Evolutionary conservation across 805 yeast species (phyloP), one percentile per base, ranked within the genome.

Genomic region (Hanseniaspora pseudoguilliermondii): DNA sequence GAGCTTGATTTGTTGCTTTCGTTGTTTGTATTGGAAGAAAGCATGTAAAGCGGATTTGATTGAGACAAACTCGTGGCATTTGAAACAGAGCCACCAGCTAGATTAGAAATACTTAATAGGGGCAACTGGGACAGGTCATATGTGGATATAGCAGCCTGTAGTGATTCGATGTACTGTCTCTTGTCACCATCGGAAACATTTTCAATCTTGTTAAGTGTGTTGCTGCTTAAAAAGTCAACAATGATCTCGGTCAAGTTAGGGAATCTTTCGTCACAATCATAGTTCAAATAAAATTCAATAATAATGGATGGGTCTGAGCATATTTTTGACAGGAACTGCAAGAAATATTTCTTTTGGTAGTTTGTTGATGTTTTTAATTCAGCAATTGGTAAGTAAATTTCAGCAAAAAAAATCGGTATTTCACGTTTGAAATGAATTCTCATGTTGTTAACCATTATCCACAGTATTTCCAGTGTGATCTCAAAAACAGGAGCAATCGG

Each of bases 401-500:
- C 97, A 47, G 83, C 84, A 72, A 90, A 79, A 64, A 95, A 86
- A 0, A 95, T 96, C 0, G 96, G 96, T 47, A 93, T 86, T 66
- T 93, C 98, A 61, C 84, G 78, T 69, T 90, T 91, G 73, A 93
- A 89, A 62, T 86, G 93, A 15, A 84, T 77, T 65, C 98, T 80
- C 62, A 95, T 72, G 62, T 88, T 85, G 25, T 89, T 80, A 42
- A 91, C 74, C 61, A 93, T 74, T 43, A 91, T 72, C 96, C 96
- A 93, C 72, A 89, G 89, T 18, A 95, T 90, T 69, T 93, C 97
- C 42, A 91, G 75, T 4, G 95, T 82, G 10, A 91, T 79, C 65
- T 91, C 97, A 68, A 86, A 93, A 9, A 93, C 93, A 2, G 97
- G 91, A 0, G 96, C 86, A 47, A 87, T 73, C 4, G 93, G 84